Evolutionary conservation across 352 stramenopile species (phyloP), one percentile per base, ranked within the genome.

Genomic region (Globisporangium middletonii): DNA sequence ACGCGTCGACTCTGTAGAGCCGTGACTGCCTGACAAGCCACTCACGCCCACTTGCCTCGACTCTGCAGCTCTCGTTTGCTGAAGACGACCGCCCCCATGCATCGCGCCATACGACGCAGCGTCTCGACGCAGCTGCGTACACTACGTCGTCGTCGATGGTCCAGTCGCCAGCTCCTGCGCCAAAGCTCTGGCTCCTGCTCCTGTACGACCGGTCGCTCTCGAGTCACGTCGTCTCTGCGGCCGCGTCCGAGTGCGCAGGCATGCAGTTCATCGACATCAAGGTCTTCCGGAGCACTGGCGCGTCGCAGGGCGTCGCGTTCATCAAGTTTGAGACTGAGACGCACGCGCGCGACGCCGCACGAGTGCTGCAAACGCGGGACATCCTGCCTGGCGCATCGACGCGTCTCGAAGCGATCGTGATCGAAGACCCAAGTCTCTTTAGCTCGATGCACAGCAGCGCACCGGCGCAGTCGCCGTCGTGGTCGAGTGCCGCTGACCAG

Each of bases 261-360:
- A 91, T 94, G 80, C 72, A 92, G 54, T 89, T 88, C 47, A 71
- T 94, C 54, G 82, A 94, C 51, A 89, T 94, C 53, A 89, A 91
- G 46, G 65, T 91, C 16, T 71, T 77, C 19, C 79, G 73, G 50
- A 87, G 71, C 49, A 86, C 74, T 0, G 74, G 77, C 0, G 73
- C 86, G 48, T 67, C 78, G 0, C 82, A 92, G 60, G 79, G 80
- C 26, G 72, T 92, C 12, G 80, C 79, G 2, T 92, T 89, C 53
- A 79, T 83, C 18, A 90, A 88, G 54, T 94, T 94, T 53, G 64
- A 80, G 15, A 79, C 59, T 15, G 79, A 90, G 16, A 23, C 50
- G 27, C 63, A 72, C 15, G 75, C 84, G 4, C 54, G 62, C 0
- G 68, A 79, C 13, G 84, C 82, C 7, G 70, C 79, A 2, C 67